Evolutionary conservation across 495 filamentous ascomycete genomes (phyloP), one percentile per base, ranked within the genome.

Genomic region (Aspergillus panamensis): DNA sequence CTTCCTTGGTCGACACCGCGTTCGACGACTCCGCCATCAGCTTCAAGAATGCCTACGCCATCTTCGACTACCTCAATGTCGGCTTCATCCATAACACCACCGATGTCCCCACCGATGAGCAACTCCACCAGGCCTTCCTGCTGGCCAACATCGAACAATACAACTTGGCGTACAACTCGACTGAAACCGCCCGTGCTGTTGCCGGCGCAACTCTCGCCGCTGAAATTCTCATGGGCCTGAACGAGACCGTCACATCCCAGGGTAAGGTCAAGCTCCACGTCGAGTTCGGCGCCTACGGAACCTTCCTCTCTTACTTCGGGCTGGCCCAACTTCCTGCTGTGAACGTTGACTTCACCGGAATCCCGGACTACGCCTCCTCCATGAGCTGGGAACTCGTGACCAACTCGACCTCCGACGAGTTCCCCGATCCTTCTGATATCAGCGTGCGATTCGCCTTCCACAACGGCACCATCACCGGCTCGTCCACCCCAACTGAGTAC

Each of bases 11-110:
- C 69, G 82, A 85, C 66, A 62, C 66, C 32, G 80, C 84, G 4
- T 87, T 88, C 65, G 66, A 64, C 32, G 64, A 72, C 16, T 71
- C 63, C 35, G 62, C 82, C 48, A 80, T 82, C 51, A 84, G 43
- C 60, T 91, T 82, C 77, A 84, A 85, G 68, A 90, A 90, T 64
- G 88, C 85, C 21, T 92, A 91, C 70, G 71, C 77, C 53, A 87
- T 84, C 63, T 84, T 72, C 65, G 81, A 84, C 63, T 75, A 80
- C 53, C 65, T 84, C 35, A 82, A 84, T 51, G 80, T 83, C 43
- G 81, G 73, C 47, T 60, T 31, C 12, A 83, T 84, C 54, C 79
- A 84, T 68, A 84, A 84, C 66, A 59, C 72, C 14, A 70, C 73
- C 54, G 63, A 60, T 20, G 53, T 65, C 2, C 71, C 77, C 2